Evolutionary conservation across 371 early-diverging fungal genomes (phyloP).

Genomic region (Haplosporangium sp.): DNA sequence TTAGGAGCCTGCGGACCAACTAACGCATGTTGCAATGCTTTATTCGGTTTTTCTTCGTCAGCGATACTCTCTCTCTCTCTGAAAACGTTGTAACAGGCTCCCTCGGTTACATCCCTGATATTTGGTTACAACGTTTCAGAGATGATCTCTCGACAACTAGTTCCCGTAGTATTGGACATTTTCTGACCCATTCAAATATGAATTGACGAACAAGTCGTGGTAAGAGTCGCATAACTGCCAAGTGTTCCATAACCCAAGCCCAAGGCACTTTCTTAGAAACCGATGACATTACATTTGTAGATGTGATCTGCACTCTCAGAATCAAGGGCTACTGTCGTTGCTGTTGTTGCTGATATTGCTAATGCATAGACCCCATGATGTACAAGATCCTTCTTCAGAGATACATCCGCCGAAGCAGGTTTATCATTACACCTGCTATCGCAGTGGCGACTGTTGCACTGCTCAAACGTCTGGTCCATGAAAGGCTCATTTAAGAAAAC

Average conservation of each 20-base stretch:
- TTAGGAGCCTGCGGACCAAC: no score
- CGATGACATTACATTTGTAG: neutral
- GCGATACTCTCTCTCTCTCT: neutral
- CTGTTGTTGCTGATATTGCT: neutral
- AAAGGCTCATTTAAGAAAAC: neutral
- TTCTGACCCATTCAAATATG: constrained; percentile 18
- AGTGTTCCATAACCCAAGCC: constrained; percentile 16
- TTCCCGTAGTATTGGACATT: neutral
- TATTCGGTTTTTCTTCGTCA: neutral
- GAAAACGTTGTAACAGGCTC: neutral
- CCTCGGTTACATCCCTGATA: neutral
- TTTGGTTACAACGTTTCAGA: neutral
- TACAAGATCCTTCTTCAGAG: neutral
- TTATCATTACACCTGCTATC: neutral
- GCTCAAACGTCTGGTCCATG: neutral
- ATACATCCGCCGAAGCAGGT: neutral
- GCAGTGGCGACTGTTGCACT: constrained; percentile 3
- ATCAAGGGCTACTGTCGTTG: neutral
- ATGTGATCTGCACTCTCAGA: neutral
- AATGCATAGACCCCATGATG: no score
- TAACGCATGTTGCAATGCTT: neutral
- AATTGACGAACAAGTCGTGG: constrained; percentile 11
- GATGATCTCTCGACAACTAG: constrained; percentile 9
- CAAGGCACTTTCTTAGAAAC: neutral
- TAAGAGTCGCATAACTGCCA: constrained; percentile 10